Evolutionary conservation across 2,329 filamentous ascomycete genomes (phyloP).

Genomic region (Fusarium algeriense): DNA sequence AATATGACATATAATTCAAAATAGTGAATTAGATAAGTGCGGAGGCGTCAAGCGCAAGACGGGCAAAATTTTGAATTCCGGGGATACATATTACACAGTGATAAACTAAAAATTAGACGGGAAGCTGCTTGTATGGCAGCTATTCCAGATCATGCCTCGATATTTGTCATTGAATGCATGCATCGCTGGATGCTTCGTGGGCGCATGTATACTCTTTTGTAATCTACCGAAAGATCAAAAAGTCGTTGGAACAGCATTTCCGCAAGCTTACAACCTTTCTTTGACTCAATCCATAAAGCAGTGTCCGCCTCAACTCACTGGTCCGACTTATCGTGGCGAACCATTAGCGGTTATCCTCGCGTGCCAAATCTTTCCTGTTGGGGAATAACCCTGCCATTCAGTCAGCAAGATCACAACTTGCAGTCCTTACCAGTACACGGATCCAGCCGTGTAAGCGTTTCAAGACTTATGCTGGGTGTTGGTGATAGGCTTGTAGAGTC

Average conservation of each 20-base stretch:
- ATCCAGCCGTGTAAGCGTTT: constrained; percentile 1
- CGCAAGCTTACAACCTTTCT: not conserved
- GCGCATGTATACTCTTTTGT: not conserved
- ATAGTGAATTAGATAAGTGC: not conserved
- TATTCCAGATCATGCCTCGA: not conserved
- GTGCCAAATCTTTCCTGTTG: not conserved
- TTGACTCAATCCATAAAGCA: not conserved
- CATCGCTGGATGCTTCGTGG: constrained; percentile 34
- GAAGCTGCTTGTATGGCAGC: not conserved
- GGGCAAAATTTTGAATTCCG: not conserved
- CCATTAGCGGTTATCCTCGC: not conserved
- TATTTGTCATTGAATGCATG: not conserved
- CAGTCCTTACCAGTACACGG: constrained; percentile 33
- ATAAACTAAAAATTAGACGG: not conserved
- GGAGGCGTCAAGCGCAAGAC: not conserved
- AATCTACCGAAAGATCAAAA: not conserved
- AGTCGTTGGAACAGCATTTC: not conserved
- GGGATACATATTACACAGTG: constrained; percentile 1
- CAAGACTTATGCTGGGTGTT: not conserved
- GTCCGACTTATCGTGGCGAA: not conserved
- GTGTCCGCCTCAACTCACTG: not conserved
- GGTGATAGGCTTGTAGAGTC: not conserved
- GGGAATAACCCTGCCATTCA: constrained; percentile 20
- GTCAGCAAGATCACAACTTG: constrained; percentile 32
- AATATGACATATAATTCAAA: not conserved